These are phyloP conservation scores for Pestalotiopsis sp. DNA, from an alignment of 2,329 filamentous ascomycete genomes.

Conservation along the genomic window DNA sequence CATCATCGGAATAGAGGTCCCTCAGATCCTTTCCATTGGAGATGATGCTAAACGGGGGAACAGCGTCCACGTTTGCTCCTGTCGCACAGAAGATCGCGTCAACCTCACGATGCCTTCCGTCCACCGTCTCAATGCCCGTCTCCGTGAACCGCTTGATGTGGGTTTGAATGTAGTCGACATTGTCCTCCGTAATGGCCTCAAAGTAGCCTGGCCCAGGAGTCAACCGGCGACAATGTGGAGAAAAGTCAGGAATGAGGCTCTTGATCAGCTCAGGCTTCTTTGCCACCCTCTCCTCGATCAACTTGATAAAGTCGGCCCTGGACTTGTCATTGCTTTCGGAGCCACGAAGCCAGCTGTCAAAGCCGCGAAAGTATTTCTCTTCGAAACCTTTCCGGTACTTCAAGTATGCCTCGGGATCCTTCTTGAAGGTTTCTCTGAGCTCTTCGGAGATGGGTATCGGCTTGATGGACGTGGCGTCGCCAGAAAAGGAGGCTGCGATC, in stretches of 20 bases:
- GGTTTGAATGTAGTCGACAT: slow-evolving; percentile 63
- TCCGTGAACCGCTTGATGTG: slow-evolving; percentile 61
- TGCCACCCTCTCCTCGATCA: slow-evolving; percentile 56
- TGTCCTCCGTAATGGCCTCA: slow-evolving; percentile 62
- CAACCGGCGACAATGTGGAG: slow-evolving; percentile 64
- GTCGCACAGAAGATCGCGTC: slow-evolving; percentile 72
- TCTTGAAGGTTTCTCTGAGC: slow-evolving; percentile 56
- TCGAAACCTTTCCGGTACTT: slow-evolving; percentile 60
- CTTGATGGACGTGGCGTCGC: slow-evolving; percentile 55
- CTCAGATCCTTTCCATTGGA: slow-evolving; percentile 56
- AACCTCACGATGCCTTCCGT: slow-evolving; percentile 58
- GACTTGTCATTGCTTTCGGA: slow-evolving; percentile 51
- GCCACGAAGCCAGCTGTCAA: slow-evolving; percentile 55
- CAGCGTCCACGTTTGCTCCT: slow-evolving; percentile 62
- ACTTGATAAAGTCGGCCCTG: slow-evolving; percentile 47
- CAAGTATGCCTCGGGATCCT: slow-evolving; percentile 63
- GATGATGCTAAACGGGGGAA: slow-evolving; percentile 62
- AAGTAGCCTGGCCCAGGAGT: slow-evolving; percentile 71
- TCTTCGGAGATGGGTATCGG: slow-evolving; percentile 58
- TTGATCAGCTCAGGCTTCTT: slow-evolving; percentile 59
- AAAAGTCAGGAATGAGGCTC: slow-evolving; percentile 62
- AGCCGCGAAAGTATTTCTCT: slow-evolving; percentile 63
- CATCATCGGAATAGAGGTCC: slow-evolving; percentile 58
- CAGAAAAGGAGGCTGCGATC: slow-evolving; percentile 66
- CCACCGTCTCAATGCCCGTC: slow-evolving; percentile 61